Evolutionary conservation across 495 filamentous ascomycete genomes (phyloP).

Genomic region (Physcia stellaris): DNA sequence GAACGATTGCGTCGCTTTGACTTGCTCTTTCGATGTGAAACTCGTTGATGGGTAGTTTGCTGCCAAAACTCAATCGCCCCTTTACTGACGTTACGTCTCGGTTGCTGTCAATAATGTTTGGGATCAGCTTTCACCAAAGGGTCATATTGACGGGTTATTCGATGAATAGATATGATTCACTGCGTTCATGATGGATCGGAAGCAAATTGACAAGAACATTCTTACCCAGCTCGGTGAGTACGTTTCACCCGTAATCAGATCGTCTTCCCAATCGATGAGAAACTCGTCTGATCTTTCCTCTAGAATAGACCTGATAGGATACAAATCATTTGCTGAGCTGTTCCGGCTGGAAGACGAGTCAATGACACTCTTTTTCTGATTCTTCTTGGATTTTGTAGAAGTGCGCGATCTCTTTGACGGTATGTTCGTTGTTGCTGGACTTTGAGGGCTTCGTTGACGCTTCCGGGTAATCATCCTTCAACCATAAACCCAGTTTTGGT

Average conservation of each 20-base stretch:
- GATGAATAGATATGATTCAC: background rate
- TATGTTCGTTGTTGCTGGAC: constrained; percentile 1
- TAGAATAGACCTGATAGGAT: constrained; percentile 15
- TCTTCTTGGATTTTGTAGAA: constrained; percentile 6
- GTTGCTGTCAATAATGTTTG: constrained; percentile 23
- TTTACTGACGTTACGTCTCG: constrained; percentile 26
- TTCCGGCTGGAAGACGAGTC: background rate
- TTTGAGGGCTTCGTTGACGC: constrained; percentile 11
- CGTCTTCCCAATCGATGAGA: constrained; percentile 29
- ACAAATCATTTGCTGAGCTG: background rate
- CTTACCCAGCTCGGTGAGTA: constrained; percentile 30
- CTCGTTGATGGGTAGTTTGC: constrained; percentile 11
- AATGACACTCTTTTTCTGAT: constrained; percentile 1
- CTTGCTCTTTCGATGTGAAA: background rate
- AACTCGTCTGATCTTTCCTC: constrained; percentile 27
- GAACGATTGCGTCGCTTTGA: background rate
- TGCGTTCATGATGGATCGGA: background rate
- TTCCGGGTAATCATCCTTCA: constrained; percentile 17
- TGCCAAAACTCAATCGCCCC: constrained; percentile 24
- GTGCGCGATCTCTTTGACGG: constrained; percentile 10
- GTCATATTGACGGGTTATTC: background rate
- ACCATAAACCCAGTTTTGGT: too few species aligned
- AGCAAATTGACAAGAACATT: constrained; percentile 2
- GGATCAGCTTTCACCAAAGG: background rate
- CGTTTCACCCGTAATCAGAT: constrained; percentile 13